phyloP scores from a whole-genome alignment of 2,329 filamentous ascomycete species.

The Colletotrichum lindemuthianum region DNA sequence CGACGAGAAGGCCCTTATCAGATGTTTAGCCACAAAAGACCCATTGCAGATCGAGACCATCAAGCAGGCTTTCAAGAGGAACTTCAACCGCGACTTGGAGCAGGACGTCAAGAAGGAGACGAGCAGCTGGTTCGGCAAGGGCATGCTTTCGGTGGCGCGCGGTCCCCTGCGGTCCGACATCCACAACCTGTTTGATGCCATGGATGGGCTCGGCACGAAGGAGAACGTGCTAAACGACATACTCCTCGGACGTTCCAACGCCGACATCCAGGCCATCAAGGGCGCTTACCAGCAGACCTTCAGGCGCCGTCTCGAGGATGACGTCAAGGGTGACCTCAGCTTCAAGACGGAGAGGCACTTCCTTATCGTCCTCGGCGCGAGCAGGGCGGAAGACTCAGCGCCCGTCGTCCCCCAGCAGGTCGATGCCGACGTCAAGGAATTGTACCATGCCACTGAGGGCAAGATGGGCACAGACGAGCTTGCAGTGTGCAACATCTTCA shows the following conservation, averaged over 20 bases:
- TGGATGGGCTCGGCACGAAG: conserved; percentile 86
- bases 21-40: conserved; percentile 75
- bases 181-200: conserved; percentile 73
- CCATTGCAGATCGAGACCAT: conserved; percentile 80
- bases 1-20: conserved; percentile 81
- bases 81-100: conserved; percentile 74
- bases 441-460: conserved; percentile 82
- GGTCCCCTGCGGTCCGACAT: conserved; percentile 85
- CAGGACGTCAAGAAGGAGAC: conserved; percentile 83
- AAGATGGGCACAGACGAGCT: conserved; percentile 78
- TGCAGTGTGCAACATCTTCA: conserved; percentile 81
- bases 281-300: conserved; percentile 76
- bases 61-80: conserved; percentile 71
- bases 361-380: conserved; percentile 79
- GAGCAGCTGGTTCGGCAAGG: conserved; percentile 77
- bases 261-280: conserved; percentile 90
- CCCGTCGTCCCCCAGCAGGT: conserved; percentile 79
- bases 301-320: conserved; percentile 72
- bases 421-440: conserved; percentile 77
- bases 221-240: conserved; percentile 88
- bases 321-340: conserved; percentile 82
- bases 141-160: conserved; percentile 77
- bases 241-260: conserved; percentile 83
- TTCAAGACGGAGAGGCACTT: conserved; percentile 90
- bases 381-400: conserved; percentile 79